Base-by-base conservation (phyloP, 2,329 filamentous ascomycete genomes). In the Setomelanomma holmii region DNA sequence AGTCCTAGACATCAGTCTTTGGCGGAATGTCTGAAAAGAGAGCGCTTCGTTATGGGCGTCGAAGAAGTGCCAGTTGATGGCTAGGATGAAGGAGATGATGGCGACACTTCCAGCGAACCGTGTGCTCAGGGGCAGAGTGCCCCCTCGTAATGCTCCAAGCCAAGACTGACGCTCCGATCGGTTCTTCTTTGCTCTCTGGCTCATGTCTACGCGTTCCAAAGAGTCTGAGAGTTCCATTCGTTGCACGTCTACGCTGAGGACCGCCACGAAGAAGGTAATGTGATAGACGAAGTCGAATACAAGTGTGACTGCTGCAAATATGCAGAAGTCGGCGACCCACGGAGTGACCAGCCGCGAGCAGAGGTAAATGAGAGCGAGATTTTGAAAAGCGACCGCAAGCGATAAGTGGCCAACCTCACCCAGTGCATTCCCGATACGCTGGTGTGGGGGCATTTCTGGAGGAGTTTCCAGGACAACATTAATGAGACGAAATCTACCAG, bases 21-120 rank as follows among this genome's bases (percentile, higher is more conserved):
- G 61, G 16, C 60, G 58, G 33, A 71, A 41, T 1, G 50, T 59
- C 14, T 58, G 49, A 3, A 72, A 40, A 5, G 71, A 72, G 4
- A 73, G 41, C 14, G 61, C 52, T 27, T 58, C 61, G 24, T 79
- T 81, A 46, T 82, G 81, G 41, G 82, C 82, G 40, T 88, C 86
- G 57, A 89, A 89, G 60, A 92, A 92, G 65, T 93, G 90, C 81
- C 87, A 90, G 61, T 93, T 90, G 1, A 90, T 84, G 38, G 88
- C 85, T 14, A 91, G 68, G 5, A 93, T 83, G 58, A 91, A 90
- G 1, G 85, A 86, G 19, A 91, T 76, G 71, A 91, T 87, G 23
- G 91, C 86, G 11, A 88, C 81, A 0, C 89, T 89, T 1, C 90
- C 89, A 2, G 89, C 89, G 60, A 92, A 86, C 23, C 90, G 82